Evolutionary conservation across 2,329 filamentous ascomycete species (phyloP).

Genomic region (Aurifilum marmelostoma): DNA sequence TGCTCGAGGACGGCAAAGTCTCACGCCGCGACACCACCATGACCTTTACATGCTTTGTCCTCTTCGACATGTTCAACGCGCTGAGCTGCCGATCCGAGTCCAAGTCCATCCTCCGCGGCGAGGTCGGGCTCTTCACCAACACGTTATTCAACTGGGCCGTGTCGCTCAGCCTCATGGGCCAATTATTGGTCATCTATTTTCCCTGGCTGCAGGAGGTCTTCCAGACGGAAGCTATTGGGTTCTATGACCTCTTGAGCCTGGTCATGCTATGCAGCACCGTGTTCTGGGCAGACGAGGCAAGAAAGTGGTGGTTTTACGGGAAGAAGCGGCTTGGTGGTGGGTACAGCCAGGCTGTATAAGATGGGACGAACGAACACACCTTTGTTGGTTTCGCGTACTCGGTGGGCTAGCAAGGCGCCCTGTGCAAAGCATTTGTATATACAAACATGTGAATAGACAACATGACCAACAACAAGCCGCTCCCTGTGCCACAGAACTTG

Average conservation of each 20-base stretch:
- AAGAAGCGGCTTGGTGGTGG: conserved; percentile 59
- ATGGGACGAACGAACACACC: neutral
- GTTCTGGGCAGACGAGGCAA: conserved; percentile 90
- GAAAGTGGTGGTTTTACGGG: conserved; percentile 76
- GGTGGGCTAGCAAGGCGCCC: conserved; percentile 16
- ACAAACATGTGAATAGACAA: conserved; percentile 22
- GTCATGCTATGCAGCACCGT: conserved; percentile 81
- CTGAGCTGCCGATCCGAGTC: conserved; percentile 88
- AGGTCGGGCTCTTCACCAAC: conserved; percentile 82
- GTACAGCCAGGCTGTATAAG: conserved; percentile 69
- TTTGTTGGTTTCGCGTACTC: neutral
- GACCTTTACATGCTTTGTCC: conserved; percentile 98
- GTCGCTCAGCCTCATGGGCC: conserved; percentile 78
- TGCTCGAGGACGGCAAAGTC: conserved; percentile 79
- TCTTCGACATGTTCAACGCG: conserved; percentile 99
- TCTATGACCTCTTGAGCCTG: conserved; percentile 75
- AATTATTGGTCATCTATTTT: conserved; percentile 91
- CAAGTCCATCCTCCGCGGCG: conserved; percentile 86
- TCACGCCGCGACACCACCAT: conserved; percentile 96
- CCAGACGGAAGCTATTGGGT: conserved; percentile 83
- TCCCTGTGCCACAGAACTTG: too few species aligned
- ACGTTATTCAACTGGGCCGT: conserved; percentile 97
- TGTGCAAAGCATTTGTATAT: conserved; percentile 24
- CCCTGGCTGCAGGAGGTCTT: conserved; percentile 93
- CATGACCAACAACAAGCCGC: neutral